Percentiles rank a stretch among this genome's conserved stretches.
phyloP scores from a whole-genome alignment of 306 rosid genomes.

The Canavalia ensiformis region DNA sequence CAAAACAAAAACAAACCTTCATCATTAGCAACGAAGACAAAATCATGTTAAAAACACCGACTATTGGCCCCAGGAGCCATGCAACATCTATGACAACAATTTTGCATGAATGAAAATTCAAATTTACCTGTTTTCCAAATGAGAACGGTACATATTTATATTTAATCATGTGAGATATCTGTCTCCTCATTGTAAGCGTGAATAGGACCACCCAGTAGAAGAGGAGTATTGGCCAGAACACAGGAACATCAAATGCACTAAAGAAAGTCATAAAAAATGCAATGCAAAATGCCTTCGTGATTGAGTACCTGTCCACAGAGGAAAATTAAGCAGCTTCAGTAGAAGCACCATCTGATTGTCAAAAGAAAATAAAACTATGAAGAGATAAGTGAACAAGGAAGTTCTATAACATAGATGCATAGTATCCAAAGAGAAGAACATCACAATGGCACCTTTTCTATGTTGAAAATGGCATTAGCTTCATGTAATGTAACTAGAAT shows the following conservation, averaged over 20 bases:
- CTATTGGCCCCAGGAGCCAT: background rate
- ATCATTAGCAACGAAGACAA: constrained; percentile 24
- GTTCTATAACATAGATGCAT: constrained; percentile 16
- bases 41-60: background rate
- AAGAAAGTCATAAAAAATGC: constrained; percentile 89
- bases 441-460: constrained; percentile 1
- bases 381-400: background rate
- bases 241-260: constrained; percentile 69
- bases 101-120: background rate
- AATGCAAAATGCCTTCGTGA: constrained; percentile 90
- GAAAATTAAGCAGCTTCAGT: constrained; percentile 45
- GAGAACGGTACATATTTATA: constrained; percentile 92
- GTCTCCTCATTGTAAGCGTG: constrained; percentile 91
- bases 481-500: constrained; percentile 30
- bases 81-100: constrained; percentile 12
- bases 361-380: constrained; percentile 3
- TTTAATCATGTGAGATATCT: constrained; percentile 92
- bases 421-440: constrained; percentile 3
- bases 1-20: constrained; percentile 33
- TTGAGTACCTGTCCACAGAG: constrained; percentile 75
- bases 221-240: constrained; percentile 97
- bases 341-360: constrained; percentile 22
- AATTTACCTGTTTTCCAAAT: constrained; percentile 85
- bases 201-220: constrained; percentile 92
- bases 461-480: constrained; percentile 5